These are phyloP conservation scores for Neonectria neomacrospora DNA, from an alignment of 2,329 filamentous ascomycete species.

Conservation along the genomic window DNA sequence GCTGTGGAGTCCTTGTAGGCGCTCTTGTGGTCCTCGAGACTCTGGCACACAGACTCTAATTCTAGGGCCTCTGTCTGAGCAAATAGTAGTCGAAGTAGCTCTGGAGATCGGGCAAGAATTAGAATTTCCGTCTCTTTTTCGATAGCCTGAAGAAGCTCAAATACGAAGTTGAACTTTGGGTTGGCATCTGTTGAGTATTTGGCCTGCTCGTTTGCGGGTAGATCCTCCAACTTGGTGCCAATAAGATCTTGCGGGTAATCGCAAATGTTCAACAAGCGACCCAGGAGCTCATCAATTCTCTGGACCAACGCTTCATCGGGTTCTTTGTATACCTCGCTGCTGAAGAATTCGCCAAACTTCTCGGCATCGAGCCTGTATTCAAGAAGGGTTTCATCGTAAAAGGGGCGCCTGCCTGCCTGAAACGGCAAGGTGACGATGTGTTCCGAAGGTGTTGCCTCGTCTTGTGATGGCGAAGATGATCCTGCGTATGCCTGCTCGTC, in stretches of 20 bases:
- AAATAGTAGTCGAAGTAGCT: conserved; percentile 63
- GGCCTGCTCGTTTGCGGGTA: conserved; percentile 56
- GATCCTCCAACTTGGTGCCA: conserved; percentile 52
- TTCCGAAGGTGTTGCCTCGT: conserved; percentile 45
- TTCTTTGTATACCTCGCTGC: conserved; percentile 50
- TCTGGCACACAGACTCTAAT: conserved; percentile 50
- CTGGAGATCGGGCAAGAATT: conserved; percentile 63
- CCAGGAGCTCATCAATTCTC: conserved; percentile 64
- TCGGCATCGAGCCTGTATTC: conserved; percentile 57
- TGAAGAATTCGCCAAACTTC: conserved; percentile 58
- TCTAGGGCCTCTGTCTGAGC: conserved; percentile 57
- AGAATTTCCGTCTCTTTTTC: conserved; percentile 60
- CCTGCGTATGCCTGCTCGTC: conserved; percentile 39
- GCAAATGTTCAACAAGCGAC: conserved; percentile 63
- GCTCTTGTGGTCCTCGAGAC: conserved; percentile 42
- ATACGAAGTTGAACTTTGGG: conserved; percentile 69
- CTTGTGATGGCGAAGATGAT: conserved; percentile 31
- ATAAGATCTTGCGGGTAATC: conserved; percentile 66
- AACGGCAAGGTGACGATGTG: conserved; percentile 68
- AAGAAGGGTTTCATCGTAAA: conserved; percentile 63
- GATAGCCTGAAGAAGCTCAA: conserved; percentile 62
- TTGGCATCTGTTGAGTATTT: conserved; percentile 68
- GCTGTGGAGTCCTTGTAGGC: conserved; percentile 50
- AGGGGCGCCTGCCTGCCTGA: conserved; percentile 61
- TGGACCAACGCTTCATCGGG: conserved; percentile 55